Evolutionary conservation across 2,329 filamentous ascomycete genomes (phyloP), one percentile per base, ranked within the genome.

Genomic region (Hypoxylon sp.): DNA sequence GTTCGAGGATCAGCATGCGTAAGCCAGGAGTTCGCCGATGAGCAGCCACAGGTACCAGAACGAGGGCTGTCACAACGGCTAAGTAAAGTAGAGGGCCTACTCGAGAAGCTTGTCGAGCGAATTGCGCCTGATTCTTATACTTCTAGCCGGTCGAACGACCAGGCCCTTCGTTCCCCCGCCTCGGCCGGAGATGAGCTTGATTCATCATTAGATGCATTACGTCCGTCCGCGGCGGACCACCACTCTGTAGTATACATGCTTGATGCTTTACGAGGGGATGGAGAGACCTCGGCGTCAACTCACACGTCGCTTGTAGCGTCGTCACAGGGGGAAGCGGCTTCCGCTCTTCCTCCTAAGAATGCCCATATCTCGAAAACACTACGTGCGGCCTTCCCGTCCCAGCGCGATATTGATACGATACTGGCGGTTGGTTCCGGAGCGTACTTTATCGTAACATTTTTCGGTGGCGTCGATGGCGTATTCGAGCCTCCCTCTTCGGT

Each of bases 21-120:
- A 54, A 83, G 83, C 72, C 84, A 85, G 73, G 82, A 85, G 68
- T 82, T 81, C 64, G 75, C 77, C 3, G 81, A 85, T 31, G 79
- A 81, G 31, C 73, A 74, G 20, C 68, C 76, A 10, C 73, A 61
- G 58, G 44, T 72, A 22, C 75, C 81, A 2, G 83, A 85, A 65
- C 77, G 78, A 42, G 79, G 80, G 33, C 72, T 85, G 3, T 76
- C 80, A 0, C 82, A 84, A 68, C 80, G 84, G 2, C 77, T 86
- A 2, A 81, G 79, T 20, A 79, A 82, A 0, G 78, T 87, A 2
- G 85, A 86, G 70, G 77, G 79, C 27, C 78, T 86, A 70, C 82
- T 86, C 76, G 81, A 84, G 73, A 80, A 78, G 61, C 73, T 86
- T 0, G 80, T 84, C 55, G 79, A 82, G n/a, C 79, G 78, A 37